Base-by-base conservation (phyloP, 208 protist genomes). In the Crithidia mellificae region DNA sequence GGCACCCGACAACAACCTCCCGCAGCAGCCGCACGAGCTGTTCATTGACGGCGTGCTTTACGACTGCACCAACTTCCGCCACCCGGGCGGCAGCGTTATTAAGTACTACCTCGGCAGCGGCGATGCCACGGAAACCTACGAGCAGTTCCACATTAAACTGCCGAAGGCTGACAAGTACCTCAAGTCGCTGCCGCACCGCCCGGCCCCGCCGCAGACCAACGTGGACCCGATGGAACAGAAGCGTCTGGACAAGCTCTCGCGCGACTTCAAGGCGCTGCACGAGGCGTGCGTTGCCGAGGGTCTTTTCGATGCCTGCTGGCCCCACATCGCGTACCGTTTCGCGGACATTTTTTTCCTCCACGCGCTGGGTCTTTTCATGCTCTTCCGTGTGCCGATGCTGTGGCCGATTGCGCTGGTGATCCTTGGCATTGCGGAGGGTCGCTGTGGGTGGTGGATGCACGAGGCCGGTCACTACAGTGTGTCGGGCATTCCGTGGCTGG, bases 401-500 rank as follows among this genome's bases (percentile, higher is more conserved):
- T 81, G 75, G 81, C 79, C 78, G 0, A 8, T 84, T 12, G 83
- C 78, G 11, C 57, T 84, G 0, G 1, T 86, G 1, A 61, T 88
- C 2, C 72, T 90, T n/a, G 89, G 83, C n/a, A 38, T 92, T 17
- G 86, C 55, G 7, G 77, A 90, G 68, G 89, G 89, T n/a, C 85
- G 86, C 34, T 91, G 83, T 58, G 87, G 87, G 25, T 93, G 84
- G 84, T 75, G 81, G 71, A 87, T 90, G 81, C 87, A 93, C 73
- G 87, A 93, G 71, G 78, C 77, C 3, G 87, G 87, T 0, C 87
- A 93, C 80, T 81, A 87, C 74, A 85, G 80, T 63, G 49, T 78
- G 32, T 90, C 85, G 7, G 77, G 89, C 62, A 83, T 81, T 54
- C 74, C 70, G 24, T 64, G 49, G 72, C 39, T 87, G 22, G 89